Conservation (phyloP, 2,329 filamentous ascomycete genomes). For the Epichloe glyceriae region DNA sequence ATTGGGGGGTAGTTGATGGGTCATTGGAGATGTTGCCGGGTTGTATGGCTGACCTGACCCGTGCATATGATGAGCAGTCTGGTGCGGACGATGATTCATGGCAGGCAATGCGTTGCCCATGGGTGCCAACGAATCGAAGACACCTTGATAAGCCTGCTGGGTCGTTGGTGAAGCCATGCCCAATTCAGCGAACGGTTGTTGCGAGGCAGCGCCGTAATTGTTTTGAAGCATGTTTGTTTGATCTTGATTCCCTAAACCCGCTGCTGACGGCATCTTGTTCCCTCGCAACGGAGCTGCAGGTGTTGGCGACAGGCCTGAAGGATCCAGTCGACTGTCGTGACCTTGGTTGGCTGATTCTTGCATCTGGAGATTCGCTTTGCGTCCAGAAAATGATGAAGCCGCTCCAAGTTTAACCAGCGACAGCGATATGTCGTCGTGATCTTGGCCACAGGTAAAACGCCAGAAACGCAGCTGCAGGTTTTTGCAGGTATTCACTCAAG, state of each 20-base stretch:
- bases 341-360: background rate
- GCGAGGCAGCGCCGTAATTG: background rate
- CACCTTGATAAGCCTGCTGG: constrained; percentile 13
- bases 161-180: constrained; percentile 24
- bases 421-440: background rate
- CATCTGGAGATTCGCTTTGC: background rate
- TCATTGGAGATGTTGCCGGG: constrained; percentile 22
- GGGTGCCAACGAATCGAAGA: constrained; percentile 38
- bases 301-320: background rate
- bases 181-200: constrained; percentile 18
- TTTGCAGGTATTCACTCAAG: background rate
- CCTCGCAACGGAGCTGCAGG: background rate
- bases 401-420: background rate
- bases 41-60: constrained; percentile 20
- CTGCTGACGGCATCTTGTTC: background rate
- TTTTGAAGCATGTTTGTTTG: background rate
- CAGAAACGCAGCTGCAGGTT: too few species aligned
- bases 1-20: constrained; percentile 26
- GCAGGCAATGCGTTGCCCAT: constrained; percentile 33
- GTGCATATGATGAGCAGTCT: constrained; percentile 21
- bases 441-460: background rate
- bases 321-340: background rate
- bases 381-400: background rate
- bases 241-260: background rate
- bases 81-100: constrained; percentile 21